A percentile compares a stretch with the other conserved stretches of the same genome.
phyloP scores from a whole-genome alignment of 208 protist species.

The Acanthamoeba lenticulata region DNA sequence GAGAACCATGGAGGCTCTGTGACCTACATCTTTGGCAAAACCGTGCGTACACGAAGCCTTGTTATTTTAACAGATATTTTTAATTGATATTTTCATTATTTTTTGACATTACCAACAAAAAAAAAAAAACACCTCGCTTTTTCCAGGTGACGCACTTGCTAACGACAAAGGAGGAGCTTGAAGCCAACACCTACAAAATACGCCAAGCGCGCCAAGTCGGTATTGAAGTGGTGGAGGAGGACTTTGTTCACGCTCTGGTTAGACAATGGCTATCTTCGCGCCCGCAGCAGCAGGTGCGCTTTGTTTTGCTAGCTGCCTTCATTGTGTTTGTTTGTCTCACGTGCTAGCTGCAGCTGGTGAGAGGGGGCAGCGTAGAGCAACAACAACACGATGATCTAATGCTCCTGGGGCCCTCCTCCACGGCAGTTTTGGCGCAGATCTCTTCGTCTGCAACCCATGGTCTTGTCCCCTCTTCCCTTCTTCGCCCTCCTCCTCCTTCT shows the following conservation, averaged over 20 bases:
- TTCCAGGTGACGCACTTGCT: conserved; percentile 45
- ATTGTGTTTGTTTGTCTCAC: not conserved
- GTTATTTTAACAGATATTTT: not conserved
- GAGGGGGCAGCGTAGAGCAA: not conserved
- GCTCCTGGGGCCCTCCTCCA: not conserved
- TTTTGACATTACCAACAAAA: not conserved
- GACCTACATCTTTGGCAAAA: conserved; percentile 64
- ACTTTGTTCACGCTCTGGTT: not conserved
- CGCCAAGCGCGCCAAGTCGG: not conserved
- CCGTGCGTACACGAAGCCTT: not conserved
- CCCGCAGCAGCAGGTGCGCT: not conserved
- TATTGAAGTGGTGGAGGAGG: conserved; percentile 7
- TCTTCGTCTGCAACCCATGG: not conserved
- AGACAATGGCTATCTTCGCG: not conserved
- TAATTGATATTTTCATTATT: not conserved
- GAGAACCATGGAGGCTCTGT: conserved; percentile 10
- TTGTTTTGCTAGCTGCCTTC: not conserved
- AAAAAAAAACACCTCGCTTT: not conserved
- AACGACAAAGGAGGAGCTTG: not conserved
- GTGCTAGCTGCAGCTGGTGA: not conserved
- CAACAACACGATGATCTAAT: not conserved
- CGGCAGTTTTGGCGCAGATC: not conserved
- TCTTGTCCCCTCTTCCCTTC: not conserved
- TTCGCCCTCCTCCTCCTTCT: not conserved
- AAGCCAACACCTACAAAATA: conserved; percentile 10